Evolutionary conservation across 2,329 filamentous ascomycete genomes (phyloP).

Genomic region (Botrytis porri): DNA sequence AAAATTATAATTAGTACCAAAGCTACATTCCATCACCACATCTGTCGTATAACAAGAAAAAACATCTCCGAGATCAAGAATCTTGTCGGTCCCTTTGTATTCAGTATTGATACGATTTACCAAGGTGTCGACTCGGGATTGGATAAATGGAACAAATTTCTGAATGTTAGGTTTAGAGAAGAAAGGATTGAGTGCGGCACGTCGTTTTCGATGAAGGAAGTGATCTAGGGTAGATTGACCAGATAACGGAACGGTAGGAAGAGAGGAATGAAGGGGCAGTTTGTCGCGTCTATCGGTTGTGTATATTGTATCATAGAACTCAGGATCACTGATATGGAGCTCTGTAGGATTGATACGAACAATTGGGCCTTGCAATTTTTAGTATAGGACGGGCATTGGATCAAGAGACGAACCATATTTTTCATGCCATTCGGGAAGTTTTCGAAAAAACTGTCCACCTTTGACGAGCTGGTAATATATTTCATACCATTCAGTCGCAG

Average conservation of each 20-base stretch:
- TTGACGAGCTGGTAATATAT: constrained; percentile 45
- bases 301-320: constrained; percentile 44
- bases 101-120: constrained; percentile 1
- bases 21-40: constrained; percentile 33
- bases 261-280: constrained; percentile 16
- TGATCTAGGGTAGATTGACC: constrained; percentile 25
- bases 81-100: neutral
- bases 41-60: constrained; percentile 23
- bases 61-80: constrained; percentile 7
- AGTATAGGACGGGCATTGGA: neutral
- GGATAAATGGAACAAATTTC: constrained; percentile 11
- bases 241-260: constrained; percentile 13
- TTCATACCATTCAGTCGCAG: constrained; percentile 36
- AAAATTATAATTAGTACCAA: constrained; percentile 8
- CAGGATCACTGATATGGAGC: constrained; percentile 40
- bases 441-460: constrained; percentile 42
- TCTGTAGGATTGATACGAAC: constrained; percentile 41
- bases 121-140: constrained; percentile 8
- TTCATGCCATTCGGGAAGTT: constrained; percentile 44
- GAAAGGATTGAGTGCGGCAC: constrained; percentile 28
- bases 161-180: constrained; percentile 26
- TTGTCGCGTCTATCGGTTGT: constrained; percentile 28
- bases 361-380: constrained; percentile 30
- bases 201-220: constrained; percentile 26
- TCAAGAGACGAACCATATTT: constrained; percentile 36